Evolutionary conservation across 495 filamentous ascomycete genomes (phyloP).

Genomic region (Daldinia concentrica): DNA sequence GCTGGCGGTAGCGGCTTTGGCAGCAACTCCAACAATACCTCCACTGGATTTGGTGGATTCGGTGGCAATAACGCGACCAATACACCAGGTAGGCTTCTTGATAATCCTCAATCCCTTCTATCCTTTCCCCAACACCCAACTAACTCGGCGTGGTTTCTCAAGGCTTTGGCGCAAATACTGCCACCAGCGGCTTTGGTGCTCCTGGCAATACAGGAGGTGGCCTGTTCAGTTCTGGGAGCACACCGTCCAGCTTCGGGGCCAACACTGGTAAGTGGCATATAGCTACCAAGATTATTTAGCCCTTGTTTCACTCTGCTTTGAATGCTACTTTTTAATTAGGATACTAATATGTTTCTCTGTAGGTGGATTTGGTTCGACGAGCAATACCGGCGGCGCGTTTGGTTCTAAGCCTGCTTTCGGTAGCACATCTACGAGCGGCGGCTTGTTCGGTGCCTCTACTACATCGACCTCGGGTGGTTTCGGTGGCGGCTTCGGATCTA

Average conservation of each 20-base stretch:
- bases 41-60: constrained; percentile 61
- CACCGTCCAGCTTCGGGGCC: constrained; percentile 40
- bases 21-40: constrained; percentile 62
- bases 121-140: constrained; percentile 42
- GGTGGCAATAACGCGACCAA: constrained; percentile 45
- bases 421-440: constrained; percentile 37
- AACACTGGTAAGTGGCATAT: constrained; percentile 59
- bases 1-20: constrained; percentile 50
- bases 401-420: constrained; percentile 53
- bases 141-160: constrained; percentile 49
- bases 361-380: constrained; percentile 49
- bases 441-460: constrained; percentile 46
- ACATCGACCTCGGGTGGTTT: constrained; percentile 44
- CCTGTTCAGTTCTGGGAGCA: constrained; percentile 55
- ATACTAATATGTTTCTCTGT: constrained; percentile 34
- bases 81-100: constrained; percentile 44
- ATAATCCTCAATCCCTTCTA: constrained; percentile 1
- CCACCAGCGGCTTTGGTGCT: constrained; percentile 50
- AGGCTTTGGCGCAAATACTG: constrained; percentile 63
- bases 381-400: constrained; percentile 59
- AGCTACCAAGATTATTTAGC: constrained; percentile 45
- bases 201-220: constrained; percentile 48
- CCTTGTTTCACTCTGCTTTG: background rate
- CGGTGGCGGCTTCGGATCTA: constrained; percentile 61
- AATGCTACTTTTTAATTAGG: background rate